Base-by-base conservation (phyloP, 768 basidiomycete genomes). In the Clavaria fumosa region DNA sequence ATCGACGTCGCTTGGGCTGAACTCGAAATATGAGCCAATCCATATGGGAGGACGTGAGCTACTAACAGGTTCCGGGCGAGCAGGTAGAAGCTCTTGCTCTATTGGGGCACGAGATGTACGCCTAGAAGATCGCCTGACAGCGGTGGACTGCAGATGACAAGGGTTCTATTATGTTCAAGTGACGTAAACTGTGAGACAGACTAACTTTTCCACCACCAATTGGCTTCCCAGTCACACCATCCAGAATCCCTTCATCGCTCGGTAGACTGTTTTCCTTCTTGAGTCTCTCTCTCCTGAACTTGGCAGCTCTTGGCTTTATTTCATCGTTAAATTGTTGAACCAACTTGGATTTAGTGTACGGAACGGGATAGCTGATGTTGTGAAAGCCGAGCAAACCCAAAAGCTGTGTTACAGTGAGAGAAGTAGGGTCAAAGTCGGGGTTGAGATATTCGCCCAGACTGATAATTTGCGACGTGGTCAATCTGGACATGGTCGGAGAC, bases 241-340 rank as follows among this genome's bases (percentile, higher is more conserved):
- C 81, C 26, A 62, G 72, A 37, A 89, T 88, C 4, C 84, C 85
- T 39, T 83, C 76, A 43, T 82, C 79, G 48, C 82, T 86, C 4
- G 86, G 75, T 35, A 67, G 54, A 45, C 79, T 84, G 36, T 72
- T 75, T 53, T 73, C 69, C 44, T 64, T 70, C 59, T 72, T 73
- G 26, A 75, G 40, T 32, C 72, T 63, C 44, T 85, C 76, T 42
- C 66, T 74, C 53, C 69, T 75, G 40, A 79, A 58, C 45, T 71
- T 73, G 19, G 53, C 50, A 7, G 66, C 57, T 38, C 70, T 69
- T 14, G 71, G 56, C 52, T 71, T 79, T 44, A 89, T 68, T 61
- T 86, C 70, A 35, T 78, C 70, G 42, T 81, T 72, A 57, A 88
- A 89, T n/a, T 75, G 56, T 41, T 75, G 67, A 9, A 86, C 69